phyloP scores from a whole-genome alignment of 2,329 filamentous ascomycete species.

The Sporothrix schenckii region DNA sequence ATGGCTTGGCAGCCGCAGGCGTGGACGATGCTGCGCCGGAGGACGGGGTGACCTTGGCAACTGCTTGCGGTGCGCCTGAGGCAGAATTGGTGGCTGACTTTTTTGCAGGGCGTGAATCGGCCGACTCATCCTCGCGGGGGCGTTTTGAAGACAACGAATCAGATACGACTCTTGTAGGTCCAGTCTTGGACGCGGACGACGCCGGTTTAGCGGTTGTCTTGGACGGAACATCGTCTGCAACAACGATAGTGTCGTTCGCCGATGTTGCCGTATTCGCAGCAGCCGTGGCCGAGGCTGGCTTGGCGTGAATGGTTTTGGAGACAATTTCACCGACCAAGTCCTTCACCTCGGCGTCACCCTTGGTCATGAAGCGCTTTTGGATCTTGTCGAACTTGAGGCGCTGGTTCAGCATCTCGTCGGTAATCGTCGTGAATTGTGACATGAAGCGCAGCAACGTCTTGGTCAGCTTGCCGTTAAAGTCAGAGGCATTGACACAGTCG shows the following conservation, averaged over 20 bases:
- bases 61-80: constrained; percentile 35
- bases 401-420: constrained; percentile 60
- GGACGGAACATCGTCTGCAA: background rate
- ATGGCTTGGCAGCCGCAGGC: constrained; percentile 39
- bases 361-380: constrained; percentile 64
- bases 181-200: background rate
- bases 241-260: background rate
- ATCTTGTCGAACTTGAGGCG: constrained; percentile 69
- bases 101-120: constrained; percentile 45
- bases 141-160: constrained; percentile 43
- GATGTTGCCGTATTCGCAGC: background rate
- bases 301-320: constrained; percentile 52
- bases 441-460: constrained; percentile 63
- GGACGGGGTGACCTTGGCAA: constrained; percentile 40
- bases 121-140: constrained; percentile 46
- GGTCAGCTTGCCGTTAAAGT: constrained; percentile 58
- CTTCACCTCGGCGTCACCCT: constrained; percentile 67
- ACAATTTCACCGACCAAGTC: constrained; percentile 56
- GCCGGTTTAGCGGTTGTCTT: constrained; percentile 36
- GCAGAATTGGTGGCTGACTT: constrained; percentile 45
- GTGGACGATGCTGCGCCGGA: constrained; percentile 40
- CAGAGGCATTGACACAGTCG: constrained; percentile 55
- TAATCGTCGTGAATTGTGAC: constrained; percentile 63
- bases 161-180: constrained; percentile 35
- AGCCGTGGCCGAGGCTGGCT: constrained; percentile 10